Evolutionary conservation across 345 rosid species (phyloP), one percentile per base, ranked within the genome.

Genomic region (Melastoma malabathricum): DNA sequence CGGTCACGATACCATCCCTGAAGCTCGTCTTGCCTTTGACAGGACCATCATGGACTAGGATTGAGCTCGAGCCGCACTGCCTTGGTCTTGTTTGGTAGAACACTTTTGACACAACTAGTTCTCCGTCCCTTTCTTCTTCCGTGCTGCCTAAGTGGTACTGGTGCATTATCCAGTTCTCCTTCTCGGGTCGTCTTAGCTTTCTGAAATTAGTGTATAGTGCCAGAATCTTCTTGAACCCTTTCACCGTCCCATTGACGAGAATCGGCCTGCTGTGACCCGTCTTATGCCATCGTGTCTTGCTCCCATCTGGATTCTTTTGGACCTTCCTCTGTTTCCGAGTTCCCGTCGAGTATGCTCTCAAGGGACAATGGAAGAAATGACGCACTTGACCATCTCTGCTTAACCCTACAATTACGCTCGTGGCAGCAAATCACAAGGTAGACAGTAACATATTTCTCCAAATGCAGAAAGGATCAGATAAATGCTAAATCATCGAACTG

Each of bases 81-180:
- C 92, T 78, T 46, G 97, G 95, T 50, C 84, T 95, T 46, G 97
- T 88, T 73, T 88, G 95, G 73, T 76, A 84, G 75, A 88, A 88
- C n/a, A 89, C 85, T 69, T 89, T 89, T 1, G 97, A 89, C 20
- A 63, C 69, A 5, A 82, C 97, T 0, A 84, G 61, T 51, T 89
- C 97, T 2, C 97, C 96, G 34, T 89, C 90, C 67, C 78, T 89
- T 61, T 89, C 96, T 39, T 89, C 96, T 56, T 83, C 94, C 23
- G 67, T 67, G 64, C 67, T 54, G 27, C 97, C 97, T 43, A 86
- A 76, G 62, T 89, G 97, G 64, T 86, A 89, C 56, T 89, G 97
- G 63, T 89, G 97, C 94, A 89, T 89, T 29, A 89, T 96, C 97
- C 97, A 89, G 64, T 74, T 83, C 34, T 94, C 83, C 59, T 89